These are phyloP conservation scores for Circinella umbellata DNA, from an alignment of 371 early-diverging fungal species.

Conservation along the genomic window DNA sequence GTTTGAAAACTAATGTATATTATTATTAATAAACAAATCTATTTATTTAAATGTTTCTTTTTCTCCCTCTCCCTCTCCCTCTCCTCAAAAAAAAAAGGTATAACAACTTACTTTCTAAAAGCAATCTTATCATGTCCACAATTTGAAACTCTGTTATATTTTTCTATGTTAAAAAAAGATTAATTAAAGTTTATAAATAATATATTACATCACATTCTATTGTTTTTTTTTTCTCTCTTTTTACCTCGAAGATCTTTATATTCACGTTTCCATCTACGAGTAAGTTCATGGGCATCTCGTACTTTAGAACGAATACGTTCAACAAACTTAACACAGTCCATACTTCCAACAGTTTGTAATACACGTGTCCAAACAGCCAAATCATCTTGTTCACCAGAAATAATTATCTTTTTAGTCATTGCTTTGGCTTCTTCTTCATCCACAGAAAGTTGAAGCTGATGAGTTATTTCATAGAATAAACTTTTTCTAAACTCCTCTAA, in stretches of 20 bases:
- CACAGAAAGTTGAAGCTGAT: slow-evolving; percentile 47
- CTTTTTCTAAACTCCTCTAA: slow-evolving; percentile 42
- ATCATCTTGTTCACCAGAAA: slow-evolving; percentile 33
- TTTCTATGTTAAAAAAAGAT: slow-evolving; percentile 43
- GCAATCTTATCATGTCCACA: slow-evolving; percentile 63
- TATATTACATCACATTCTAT: no score
- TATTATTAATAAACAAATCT: no score
- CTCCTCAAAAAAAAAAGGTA: no score
- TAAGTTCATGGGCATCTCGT: slow-evolving; percentile 51
- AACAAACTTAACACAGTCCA: slow-evolving; percentile 40
- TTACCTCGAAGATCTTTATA: slow-evolving; percentile 48
- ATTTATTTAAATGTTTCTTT: no score
- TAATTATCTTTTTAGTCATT: slow-evolving; percentile 31
- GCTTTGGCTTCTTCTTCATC: slow-evolving; percentile 43
- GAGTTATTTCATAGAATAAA: slow-evolving; percentile 39
- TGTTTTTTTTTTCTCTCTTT: not conserved
- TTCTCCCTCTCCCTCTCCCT: no score
- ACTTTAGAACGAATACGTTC: slow-evolving; percentile 45
- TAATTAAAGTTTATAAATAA: not conserved
- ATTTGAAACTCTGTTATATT: slow-evolving; percentile 45
- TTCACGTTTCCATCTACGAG: slow-evolving; percentile 41
- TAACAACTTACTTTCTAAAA: slow-evolving; percentile 59
- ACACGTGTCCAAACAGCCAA: slow-evolving; percentile 41
- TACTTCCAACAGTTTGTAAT: slow-evolving; percentile 30
- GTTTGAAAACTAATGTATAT: slow-evolving; percentile 60